phyloP scores from a whole-genome alignment of 805 yeast genomes.

The Candida golubevii region DNA sequence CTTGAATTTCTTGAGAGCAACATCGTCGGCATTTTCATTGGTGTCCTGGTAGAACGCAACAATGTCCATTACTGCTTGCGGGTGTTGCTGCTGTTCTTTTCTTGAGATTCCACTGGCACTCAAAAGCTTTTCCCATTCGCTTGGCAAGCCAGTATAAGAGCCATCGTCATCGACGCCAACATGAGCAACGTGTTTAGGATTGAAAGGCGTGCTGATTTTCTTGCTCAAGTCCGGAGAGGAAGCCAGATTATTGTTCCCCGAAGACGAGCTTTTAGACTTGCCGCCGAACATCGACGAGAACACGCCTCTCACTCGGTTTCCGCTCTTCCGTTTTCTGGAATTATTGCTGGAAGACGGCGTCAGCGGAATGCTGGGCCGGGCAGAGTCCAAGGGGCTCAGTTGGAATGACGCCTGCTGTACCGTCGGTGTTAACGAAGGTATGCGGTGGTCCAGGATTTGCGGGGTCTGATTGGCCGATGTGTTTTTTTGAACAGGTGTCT shows the following conservation, averaged over 20 bases:
- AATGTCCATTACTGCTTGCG: conserved; percentile 90
- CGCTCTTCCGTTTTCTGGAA: conserved; percentile 34
- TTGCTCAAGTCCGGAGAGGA: conserved; percentile 25
- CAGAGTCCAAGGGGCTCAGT: conserved; percentile 19
- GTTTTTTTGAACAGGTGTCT: conserved; percentile 19
- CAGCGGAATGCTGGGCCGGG: background rate
- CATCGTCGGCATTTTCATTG: conserved; percentile 40
- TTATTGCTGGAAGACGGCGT: conserved; percentile 7
- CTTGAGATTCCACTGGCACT: conserved; percentile 83
- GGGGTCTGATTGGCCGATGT: conserved; percentile 4
- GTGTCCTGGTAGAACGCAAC: conserved; percentile 76
- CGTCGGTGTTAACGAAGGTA: conserved; percentile 22
- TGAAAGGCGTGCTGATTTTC: conserved; percentile 88
- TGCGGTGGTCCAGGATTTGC: conserved; percentile 2
- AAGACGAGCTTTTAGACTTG: conserved; percentile 20
- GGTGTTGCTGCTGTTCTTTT: conserved; percentile 85
- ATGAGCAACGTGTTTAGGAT: conserved; percentile 86
- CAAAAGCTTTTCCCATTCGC: conserved; percentile 83
- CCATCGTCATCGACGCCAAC: conserved; percentile 90
- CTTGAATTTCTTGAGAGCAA: conserved; percentile 42
- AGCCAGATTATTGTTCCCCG: background rate
- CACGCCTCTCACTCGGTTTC: conserved; percentile 55
- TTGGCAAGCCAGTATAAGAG: conserved; percentile 87
- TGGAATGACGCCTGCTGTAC: conserved; percentile 16
- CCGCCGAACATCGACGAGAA: conserved; percentile 47